Evolutionary conservation across 306 rosid genomes (phyloP).

Genomic region (Lotus japonicus): DNA sequence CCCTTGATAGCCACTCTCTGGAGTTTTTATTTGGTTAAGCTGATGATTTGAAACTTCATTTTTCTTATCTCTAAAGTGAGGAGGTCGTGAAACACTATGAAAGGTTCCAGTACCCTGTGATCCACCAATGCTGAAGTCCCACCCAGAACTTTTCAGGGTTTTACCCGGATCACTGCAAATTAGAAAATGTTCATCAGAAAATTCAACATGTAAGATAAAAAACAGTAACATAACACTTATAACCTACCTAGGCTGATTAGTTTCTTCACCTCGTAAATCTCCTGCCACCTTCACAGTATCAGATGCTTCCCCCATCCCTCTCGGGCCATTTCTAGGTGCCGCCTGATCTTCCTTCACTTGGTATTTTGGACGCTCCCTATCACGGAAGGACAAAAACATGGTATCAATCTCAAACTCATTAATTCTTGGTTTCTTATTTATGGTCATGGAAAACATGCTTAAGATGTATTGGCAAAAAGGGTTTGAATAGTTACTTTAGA

Average conservation of each 20-base stretch:
- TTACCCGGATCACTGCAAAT: conserved; percentile 75
- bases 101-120: conserved; percentile 77
- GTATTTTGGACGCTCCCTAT: conserved; percentile 86
- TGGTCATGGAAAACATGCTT: conserved; percentile 15
- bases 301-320: conserved; percentile 46
- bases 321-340: conserved; percentile 41
- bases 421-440: background rate
- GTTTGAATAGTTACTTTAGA: too few species aligned
- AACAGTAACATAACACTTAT: background rate
- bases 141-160: conserved; percentile 62
- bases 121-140: conserved; percentile 93
- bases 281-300: conserved; percentile 56
- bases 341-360: conserved; percentile 61
- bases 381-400: conserved; percentile 22
- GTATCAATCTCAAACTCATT: conserved; percentile 16
- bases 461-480: background rate
- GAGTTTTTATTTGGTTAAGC: conserved; percentile 39
- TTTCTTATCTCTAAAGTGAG: conserved; percentile 71
- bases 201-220: conserved; percentile 2
- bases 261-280: conserved; percentile 52
- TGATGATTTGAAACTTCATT: conserved; percentile 43
- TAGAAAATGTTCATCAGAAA: conserved; percentile 16
- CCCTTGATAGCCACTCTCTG: conserved; percentile 49
- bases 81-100: conserved; percentile 70
- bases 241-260: conserved; percentile 63